phyloP scores from a whole-genome alignment of 2,329 filamentous ascomycete species.

The Xylaria sp. region DNA sequence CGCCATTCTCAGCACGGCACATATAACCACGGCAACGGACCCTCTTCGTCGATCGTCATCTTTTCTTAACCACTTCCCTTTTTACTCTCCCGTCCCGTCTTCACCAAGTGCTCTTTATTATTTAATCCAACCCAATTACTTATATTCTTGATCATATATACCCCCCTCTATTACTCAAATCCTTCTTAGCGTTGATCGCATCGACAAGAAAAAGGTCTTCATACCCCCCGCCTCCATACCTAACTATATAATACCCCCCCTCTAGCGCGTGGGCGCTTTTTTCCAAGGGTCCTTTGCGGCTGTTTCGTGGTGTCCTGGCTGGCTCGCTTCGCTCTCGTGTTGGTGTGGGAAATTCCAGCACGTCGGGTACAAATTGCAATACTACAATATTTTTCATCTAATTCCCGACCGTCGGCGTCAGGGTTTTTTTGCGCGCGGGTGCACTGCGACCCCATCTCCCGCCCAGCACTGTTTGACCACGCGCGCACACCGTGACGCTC shows the following conservation, averaged over 20 bases:
- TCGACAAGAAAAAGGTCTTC: constrained; percentile 16
- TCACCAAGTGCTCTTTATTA: constrained; percentile 11
- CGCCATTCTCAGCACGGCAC: constrained; percentile 29
- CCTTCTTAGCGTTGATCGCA: constrained; percentile 25
- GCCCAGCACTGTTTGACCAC: constrained; percentile 21
- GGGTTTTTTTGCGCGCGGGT: constrained; percentile 8
- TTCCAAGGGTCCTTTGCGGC: constrained; percentile 31
- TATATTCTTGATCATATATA: constrained; percentile 25
- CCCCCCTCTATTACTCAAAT: constrained; percentile 24
- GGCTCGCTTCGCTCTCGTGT: constrained; percentile 14
- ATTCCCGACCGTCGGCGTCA: constrained; percentile 28
- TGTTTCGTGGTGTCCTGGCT: constrained; percentile 29
- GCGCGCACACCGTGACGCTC: constrained; percentile 13
- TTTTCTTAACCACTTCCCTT: constrained; percentile 32
- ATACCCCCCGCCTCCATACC: constrained; percentile 31
- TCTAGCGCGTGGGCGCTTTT: constrained; percentile 1
- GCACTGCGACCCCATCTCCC: constrained; percentile 33
- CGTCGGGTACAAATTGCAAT: constrained; percentile 40
- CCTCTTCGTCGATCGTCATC: constrained; percentile 36
- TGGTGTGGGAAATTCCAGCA: constrained; percentile 39
- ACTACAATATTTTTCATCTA: constrained; percentile 36
- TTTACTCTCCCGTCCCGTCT: constrained; percentile 19
- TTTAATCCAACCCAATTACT: constrained; percentile 25
- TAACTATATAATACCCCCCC: constrained; percentile 23
- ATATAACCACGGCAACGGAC: constrained; percentile 40